Conservation (phyloP, 169 alveolate genomes). For the Plasmodium gaboni region DNA sequence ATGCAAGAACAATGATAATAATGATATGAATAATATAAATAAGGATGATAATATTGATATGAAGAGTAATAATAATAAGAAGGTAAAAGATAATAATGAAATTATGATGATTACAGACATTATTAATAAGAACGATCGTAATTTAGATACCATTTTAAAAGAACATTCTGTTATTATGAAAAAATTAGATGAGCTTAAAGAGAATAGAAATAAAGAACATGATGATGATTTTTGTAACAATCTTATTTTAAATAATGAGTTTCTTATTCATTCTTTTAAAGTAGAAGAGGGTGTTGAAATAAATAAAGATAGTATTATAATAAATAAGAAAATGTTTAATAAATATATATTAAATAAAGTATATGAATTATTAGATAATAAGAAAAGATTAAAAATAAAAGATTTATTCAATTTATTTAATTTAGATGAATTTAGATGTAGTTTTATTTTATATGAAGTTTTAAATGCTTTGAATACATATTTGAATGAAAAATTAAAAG, state of each 20-base stretch:
- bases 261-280: constrained; percentile 21
- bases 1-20: neutral
- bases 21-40: neutral
- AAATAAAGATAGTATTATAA: constrained; percentile 11
- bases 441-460: constrained; percentile 27
- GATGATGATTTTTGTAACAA: neutral
- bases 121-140: neutral
- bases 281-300: neutral
- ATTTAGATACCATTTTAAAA: neutral
- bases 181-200: neutral
- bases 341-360: constrained; percentile 23
- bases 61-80: neutral
- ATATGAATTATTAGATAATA: constrained; percentile 34
- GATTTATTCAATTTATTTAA: constrained; percentile 38
- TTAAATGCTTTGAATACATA: constrained; percentile 29
- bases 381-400: constrained; percentile 31
- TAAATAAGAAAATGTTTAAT: constrained; percentile 52
- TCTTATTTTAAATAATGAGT: constrained; percentile 20
- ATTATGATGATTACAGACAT: neutral
- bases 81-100: neutral
- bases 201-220: neutral
- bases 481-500: constrained; percentile 31
- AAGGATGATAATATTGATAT: neutral
- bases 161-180: neutral
- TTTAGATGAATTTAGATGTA: constrained; percentile 14